phyloP scores from a whole-genome alignment of 2,329 filamentous ascomycete species.

The Claviceps humidiphila region DNA sequence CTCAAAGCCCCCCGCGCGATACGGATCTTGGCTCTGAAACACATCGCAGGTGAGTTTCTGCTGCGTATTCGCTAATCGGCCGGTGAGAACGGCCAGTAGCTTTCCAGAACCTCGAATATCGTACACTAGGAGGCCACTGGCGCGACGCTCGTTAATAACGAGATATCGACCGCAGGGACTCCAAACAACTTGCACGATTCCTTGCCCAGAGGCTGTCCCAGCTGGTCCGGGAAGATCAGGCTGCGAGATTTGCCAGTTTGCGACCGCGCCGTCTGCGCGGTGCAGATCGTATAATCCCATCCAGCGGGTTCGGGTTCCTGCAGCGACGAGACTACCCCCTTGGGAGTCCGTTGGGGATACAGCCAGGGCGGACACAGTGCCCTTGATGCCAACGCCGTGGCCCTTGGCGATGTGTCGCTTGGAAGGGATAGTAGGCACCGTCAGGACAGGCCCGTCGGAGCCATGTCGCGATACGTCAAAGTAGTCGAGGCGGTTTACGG shows the following conservation, averaged over 20 bases:
- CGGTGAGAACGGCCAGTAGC: constrained; percentile 40
- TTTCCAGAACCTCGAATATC: constrained; percentile 46
- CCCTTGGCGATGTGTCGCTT: constrained; percentile 46
- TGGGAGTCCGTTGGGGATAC: constrained; percentile 25
- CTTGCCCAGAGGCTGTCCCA: constrained; percentile 42
- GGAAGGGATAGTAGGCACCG: constrained; percentile 48
- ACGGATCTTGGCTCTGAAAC: constrained; percentile 27
- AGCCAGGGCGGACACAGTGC: constrained; percentile 43
- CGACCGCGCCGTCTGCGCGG: constrained; percentile 38
- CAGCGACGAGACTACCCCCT: constrained; percentile 34
- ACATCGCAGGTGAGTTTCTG: constrained; percentile 44
- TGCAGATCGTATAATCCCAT: constrained; percentile 49
- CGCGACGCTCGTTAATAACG: constrained; percentile 46
- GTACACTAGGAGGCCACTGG: constrained; percentile 44
- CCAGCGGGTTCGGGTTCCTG: constrained; percentile 51
- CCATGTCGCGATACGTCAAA: constrained; percentile 45
- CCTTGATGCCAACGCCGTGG: constrained; percentile 50
- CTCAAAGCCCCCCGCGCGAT: constrained; percentile 35
- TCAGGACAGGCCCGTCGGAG: constrained; percentile 35
- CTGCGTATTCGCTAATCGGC: constrained; percentile 36
- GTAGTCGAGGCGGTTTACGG: constrained; percentile 43
- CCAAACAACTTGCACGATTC: constrained; percentile 48
- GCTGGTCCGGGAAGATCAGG: constrained; percentile 28
- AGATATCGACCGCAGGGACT: constrained; percentile 51
- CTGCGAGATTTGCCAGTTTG: constrained; percentile 47